Base-by-base conservation (phyloP, 2,329 filamentous ascomycete genomes). In the Tolypocladium nubicola region DNA sequence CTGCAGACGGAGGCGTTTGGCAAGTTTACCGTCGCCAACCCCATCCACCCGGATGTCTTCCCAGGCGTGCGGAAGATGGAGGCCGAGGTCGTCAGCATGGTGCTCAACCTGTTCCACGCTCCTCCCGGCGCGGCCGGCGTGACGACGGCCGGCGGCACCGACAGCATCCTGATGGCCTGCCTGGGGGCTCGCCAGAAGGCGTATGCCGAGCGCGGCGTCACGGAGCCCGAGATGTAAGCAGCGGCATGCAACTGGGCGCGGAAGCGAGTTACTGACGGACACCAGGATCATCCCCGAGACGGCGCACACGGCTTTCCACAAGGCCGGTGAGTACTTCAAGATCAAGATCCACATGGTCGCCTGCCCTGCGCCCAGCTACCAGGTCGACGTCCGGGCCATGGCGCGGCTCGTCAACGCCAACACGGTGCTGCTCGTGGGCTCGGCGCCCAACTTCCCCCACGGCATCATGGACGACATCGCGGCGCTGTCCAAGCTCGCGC, bases 31-130 rank as follows among this genome's bases (percentile, higher is more conserved):
- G 94, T 99, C 37, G 83, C 91, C 43, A 99, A 99, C 72, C 94
- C 94, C 3, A 94, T 99, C 64, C 94, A 99, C 71, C 94, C 94
- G 8, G 94, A 99, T 74, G 93, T 99, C 49, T 99, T 99, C 75
- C 94, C 94, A 19, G 94, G 93, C 35, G 92, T 99, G 55, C 81
- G 94, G 66, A 99, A 99, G 82, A 99, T 99, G 94, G 94, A 99
- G 77, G 93, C 94, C 50, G 94, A 99, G 76, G 79, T 99, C 60
- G 94, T 99, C 55, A 88, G 92, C 63, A 99, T 99, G 93, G 91
- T 95, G 37, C 77, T 96, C 60, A 82, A 83, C 50, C 76, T 99
- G 71, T 99, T 97, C 78, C 90, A 96, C 71, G 91, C 88, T 10
- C 94, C 94, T 3, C 77, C 85, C n/a, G 87, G 85, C 57, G 90